Evolutionary conservation across 2,329 filamentous ascomycete genomes (phyloP), one percentile per base, ranked within the genome.

Genomic region (Rhinocladiella similis): DNA sequence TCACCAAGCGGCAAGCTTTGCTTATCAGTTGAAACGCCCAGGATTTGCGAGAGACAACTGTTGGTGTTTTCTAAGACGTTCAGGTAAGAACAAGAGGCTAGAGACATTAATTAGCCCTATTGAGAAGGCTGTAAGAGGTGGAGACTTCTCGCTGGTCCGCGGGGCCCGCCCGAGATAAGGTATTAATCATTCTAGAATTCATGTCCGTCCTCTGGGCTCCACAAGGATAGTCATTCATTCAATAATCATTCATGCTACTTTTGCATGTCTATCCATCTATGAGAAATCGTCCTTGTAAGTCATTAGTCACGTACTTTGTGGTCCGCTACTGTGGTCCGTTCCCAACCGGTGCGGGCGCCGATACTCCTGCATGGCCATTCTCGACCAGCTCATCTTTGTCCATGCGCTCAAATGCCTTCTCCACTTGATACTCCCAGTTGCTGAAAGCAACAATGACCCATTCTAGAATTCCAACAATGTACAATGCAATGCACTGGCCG

Each of bases 381-480:
- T 67, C 66, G 12, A 60, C 58, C 20, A 59, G 50, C 38, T 72
- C 68, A 47, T 67, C 63, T 13, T 74, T 70, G 66, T 91, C 87
- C 77, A 93, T 84, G 56, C 90, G 79, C 54, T 83, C 79, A 68
- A 91, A 85, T 0, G 89, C 89, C 65, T 60, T 86, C 53, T 80
- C 72, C 25, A 92, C 88, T 72, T 93, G 86, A 54, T 78, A 73
- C 1, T 90, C 81, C 90, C 90, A 96, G 63, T 90, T 80, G 69
- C 88, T 91, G 70, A 85, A 79, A 1, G 84, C 86, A 22, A 96
- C 89, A 67, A 95, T 87, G 2, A 81, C 73, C 91, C 91, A 95
- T 69, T 96, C 89, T 10, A 89, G 69, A 1, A 80, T 76, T 1
- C 91, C 91, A 0, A 95, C 91, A 19, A 94, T 75, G 68, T 91